Conservation (phyloP, 1,284 basidiomycete genomes). For the Pyrrhoderma noxium region DNA sequence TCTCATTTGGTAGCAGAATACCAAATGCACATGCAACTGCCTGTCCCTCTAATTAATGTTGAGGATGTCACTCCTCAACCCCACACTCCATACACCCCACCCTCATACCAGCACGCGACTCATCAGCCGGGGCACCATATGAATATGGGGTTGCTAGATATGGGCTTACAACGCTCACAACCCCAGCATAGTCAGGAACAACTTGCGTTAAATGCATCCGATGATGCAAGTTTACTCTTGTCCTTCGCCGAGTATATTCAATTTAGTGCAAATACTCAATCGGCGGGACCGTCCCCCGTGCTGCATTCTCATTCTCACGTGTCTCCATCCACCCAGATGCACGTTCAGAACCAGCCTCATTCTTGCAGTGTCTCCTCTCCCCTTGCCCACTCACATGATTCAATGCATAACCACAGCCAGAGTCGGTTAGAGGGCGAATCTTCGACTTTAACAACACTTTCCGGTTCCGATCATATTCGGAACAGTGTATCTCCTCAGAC, state of each 20-base stretch:
- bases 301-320: conserved; percentile 3
- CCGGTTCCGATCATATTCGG: conserved; percentile 7
- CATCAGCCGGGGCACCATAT: not conserved
- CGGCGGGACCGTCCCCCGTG: conserved; percentile 6
- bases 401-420: too few relatives aligned
- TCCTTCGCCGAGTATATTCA: conserved; percentile 10
- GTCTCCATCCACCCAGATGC: not conserved
- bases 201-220: not conserved
- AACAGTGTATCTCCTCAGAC: not conserved
- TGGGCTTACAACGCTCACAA: too few relatives aligned
- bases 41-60: too few relatives aligned
- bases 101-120: not conserved
- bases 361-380: too few relatives aligned
- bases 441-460: conserved; percentile 12
- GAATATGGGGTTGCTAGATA: not conserved
- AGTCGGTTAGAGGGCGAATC: conserved; percentile 9
- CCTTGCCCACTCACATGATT: too few relatives aligned
- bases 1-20: too few relatives aligned
- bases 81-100: not conserved
- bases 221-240: conserved; percentile 7
- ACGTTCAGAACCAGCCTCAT: not conserved
- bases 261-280: not conserved
- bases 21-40: too few relatives aligned
- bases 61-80: not conserved
- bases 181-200: not conserved